A percentile compares a stretch with the other conserved stretches of the same genome.
Evolutionary conservation across 1,284 basidiomycete species (phyloP).

Genomic region (Cryptococcus deneoformans): DNA sequence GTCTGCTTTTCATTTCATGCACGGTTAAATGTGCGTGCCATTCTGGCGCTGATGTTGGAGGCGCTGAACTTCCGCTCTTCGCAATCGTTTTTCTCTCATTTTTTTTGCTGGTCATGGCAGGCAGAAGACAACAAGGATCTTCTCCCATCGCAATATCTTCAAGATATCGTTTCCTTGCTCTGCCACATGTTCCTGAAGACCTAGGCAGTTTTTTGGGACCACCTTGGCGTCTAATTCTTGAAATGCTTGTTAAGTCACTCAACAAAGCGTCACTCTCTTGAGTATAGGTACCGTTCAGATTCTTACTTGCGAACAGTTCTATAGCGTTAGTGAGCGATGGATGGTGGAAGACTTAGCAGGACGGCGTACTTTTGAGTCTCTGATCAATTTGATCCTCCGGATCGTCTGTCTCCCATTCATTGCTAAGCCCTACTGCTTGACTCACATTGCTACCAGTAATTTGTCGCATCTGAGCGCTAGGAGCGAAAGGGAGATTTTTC

Average conservation of each 20-base stretch:
- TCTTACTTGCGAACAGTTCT: slow-evolving; percentile 25
- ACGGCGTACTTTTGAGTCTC: slow-evolving; percentile 40
- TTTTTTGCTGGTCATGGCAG: not conserved
- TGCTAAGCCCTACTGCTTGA: slow-evolving; percentile 38
- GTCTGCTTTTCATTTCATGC: not conserved
- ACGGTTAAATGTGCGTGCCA: not conserved
- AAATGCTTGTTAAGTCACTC: slow-evolving; percentile 10
- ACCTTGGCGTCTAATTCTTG: slow-evolving; percentile 23
- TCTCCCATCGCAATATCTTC: slow-evolving; percentile 7
- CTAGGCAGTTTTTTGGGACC: slow-evolving; percentile 3
- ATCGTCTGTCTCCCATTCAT: slow-evolving; percentile 41
- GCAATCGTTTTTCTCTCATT: not conserved
- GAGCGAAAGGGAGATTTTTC: slow-evolving; percentile 72
- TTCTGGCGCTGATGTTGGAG: not conserved
- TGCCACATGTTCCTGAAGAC: not conserved
- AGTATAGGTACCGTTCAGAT: slow-evolving; percentile 9
- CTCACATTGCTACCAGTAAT: slow-evolving; percentile 58
- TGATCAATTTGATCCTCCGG: slow-evolving; percentile 48
- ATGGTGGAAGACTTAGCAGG: not conserved
- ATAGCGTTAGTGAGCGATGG: not conserved
- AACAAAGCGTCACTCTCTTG: not conserved
- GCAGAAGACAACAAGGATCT: slow-evolving; percentile 17
- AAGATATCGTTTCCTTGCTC: not conserved
- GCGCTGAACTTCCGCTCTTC: not conserved
- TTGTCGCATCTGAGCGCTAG: slow-evolving; percentile 83